Percentiles rank a stretch among this genome's conserved stretches.
Evolutionary conservation across 176 grass and related monocot species (phyloP).

Genomic region (Musa acuminata): DNA sequence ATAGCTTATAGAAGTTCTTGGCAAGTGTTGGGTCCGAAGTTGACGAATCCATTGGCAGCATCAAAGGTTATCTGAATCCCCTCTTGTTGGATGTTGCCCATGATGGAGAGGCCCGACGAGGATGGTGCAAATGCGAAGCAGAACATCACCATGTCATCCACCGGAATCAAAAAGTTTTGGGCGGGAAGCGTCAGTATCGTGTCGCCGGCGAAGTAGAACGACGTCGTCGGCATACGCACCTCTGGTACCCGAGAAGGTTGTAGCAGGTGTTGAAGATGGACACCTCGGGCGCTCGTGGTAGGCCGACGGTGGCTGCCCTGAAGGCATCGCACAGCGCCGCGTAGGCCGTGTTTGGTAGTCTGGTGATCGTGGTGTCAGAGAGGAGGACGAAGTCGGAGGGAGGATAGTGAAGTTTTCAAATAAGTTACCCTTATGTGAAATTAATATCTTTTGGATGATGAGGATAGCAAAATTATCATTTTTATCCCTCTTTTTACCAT

Average conservation of each 20-base stretch:
- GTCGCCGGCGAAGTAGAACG: conserved; percentile 56
- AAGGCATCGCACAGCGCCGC: conserved; percentile 50
- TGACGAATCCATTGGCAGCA: conserved; percentile 48
- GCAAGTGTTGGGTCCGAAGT: conserved; percentile 81
- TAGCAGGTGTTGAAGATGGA: conserved; percentile 96
- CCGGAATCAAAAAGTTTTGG: conserved; percentile 57
- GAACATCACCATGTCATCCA: conserved; percentile 44
- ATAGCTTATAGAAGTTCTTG: neutral
- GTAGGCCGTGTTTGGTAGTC: conserved; percentile 50
- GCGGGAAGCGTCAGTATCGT: conserved; percentile 69
- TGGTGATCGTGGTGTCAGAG: neutral
- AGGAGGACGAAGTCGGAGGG: neutral
- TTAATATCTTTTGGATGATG: too few species aligned
- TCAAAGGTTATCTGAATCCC: conserved; percentile 86
- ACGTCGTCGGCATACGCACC: conserved; percentile 78
- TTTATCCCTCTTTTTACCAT: too few species aligned
- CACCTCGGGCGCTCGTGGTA: conserved; percentile 35
- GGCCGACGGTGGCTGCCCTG: conserved; percentile 14
- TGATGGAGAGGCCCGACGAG: conserved; percentile 47
- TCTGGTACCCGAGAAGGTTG: conserved; percentile 55
- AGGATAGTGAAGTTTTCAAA: too few species aligned
- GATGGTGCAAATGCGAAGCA: conserved; percentile 85
- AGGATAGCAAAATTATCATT: too few species aligned
- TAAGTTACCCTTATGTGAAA: too few species aligned
- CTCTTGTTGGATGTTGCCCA: conserved; percentile 86